phyloP scores from a whole-genome alignment of 2,329 filamentous ascomycete genomes.

The Xylariaceae sp. region DNA sequence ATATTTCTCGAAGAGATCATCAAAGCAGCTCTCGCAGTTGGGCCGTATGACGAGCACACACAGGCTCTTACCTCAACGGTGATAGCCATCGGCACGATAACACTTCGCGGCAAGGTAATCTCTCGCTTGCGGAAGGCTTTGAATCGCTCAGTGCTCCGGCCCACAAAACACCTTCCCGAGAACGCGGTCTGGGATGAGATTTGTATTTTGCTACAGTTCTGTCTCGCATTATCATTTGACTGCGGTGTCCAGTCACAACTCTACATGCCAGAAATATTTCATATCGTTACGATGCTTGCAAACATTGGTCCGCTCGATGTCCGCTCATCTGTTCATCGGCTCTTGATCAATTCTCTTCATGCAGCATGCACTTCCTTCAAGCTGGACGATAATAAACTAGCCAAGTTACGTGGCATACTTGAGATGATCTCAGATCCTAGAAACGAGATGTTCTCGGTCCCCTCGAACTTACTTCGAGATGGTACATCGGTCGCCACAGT shows the following conservation, averaged over 20 bases:
- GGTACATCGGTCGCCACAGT: constrained; percentile 59
- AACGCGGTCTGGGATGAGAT: constrained; percentile 74
- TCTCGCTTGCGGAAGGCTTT: constrained; percentile 70
- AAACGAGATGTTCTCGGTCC: constrained; percentile 62
- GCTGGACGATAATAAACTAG: constrained; percentile 64
- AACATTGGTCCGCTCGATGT: constrained; percentile 67
- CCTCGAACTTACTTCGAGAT: constrained; percentile 54
- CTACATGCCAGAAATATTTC: constrained; percentile 72
- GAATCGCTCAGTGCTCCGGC: constrained; percentile 69
- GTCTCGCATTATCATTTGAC: constrained; percentile 70
- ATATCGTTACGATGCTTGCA: constrained; percentile 72
- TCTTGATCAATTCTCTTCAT: constrained; percentile 71
- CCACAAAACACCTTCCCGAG: constrained; percentile 69
- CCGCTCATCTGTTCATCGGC: constrained; percentile 64
- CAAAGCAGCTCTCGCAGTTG: constrained; percentile 64
- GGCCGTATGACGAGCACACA: constrained; percentile 62
- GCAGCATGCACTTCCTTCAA: constrained; percentile 70
- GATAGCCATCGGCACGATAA: constrained; percentile 68
- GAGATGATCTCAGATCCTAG: constrained; percentile 65
- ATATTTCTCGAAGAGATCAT: constrained; percentile 71
- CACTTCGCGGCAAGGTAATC: constrained; percentile 68
- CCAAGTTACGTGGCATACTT: constrained; percentile 61
- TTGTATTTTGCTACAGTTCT: constrained; percentile 70
- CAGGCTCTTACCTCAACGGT: constrained; percentile 68
- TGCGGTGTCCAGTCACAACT: constrained; percentile 70